Evolutionary conservation across 805 yeast genomes (phyloP), one percentile per base, ranked within the genome.

Genomic region (Candida ponderosae): DNA sequence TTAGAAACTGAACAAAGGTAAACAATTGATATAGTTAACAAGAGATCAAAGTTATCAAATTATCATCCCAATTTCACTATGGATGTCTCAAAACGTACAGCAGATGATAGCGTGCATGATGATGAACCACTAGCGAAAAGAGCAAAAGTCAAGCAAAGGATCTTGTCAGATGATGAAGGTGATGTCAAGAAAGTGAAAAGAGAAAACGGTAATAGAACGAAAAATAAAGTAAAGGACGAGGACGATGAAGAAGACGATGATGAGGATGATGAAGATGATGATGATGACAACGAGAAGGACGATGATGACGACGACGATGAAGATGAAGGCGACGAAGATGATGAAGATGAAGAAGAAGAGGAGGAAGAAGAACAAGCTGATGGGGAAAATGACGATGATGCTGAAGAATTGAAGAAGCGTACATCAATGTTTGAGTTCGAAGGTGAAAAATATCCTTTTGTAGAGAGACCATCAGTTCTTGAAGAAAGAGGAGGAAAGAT

Each of bases 401-500:
- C 43, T 4, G 62, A 54, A 29, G 60, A 60, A 35, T 62, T 53
- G 37, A 57, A 53, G 33, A 62, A 53, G 33, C 61, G 68, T 6
- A 56, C 60, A 11, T 66, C 63, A 17, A 66, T 56, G 28, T 66
- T 68, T 40, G 60, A 57, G 41, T 67, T 66, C 55, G 95, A 86
- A 53, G 96, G 96, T 1, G 75, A 74, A 14, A 68, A 72, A 40
- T 87, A 89, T 57, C 76, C 85, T 18, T 93, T 83, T 61, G 85
- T 83, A 49, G 97, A 90, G 56, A 70, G 97, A 41, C 93, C 97
- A 0, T 87, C 96, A 5, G 97, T 88, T 4, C 70, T 89, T 10
- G 98, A 90, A 56, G 99, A 93, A 53, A 74, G 82, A 40, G 95
- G 87, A 43, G 95, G 96, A 0, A 79, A 82, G 48, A 93, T 93